phyloP scores from a whole-genome alignment of 371 early-diverging fungal genomes.

The Ecytonucleospora hepatopenaei region DNA sequence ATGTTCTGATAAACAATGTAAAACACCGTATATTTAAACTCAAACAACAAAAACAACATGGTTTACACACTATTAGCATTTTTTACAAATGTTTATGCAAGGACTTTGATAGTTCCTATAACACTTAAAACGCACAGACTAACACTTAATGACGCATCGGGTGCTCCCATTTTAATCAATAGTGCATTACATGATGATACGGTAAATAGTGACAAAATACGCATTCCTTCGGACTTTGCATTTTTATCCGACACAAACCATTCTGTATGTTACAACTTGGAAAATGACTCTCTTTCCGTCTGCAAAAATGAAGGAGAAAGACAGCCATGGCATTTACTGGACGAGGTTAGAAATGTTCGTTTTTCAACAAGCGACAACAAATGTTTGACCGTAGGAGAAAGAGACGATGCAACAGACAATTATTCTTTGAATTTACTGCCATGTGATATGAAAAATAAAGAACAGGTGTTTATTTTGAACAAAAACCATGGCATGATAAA shows the following conservation, averaged over 20 bases:
- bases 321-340: neutral
- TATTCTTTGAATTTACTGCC: neutral
- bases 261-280: neutral
- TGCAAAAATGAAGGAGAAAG: neutral
- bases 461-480: slow-evolving; percentile 1
- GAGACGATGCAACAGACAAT: neutral
- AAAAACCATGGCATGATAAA: neutral
- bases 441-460: neutral
- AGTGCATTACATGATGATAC: neutral
- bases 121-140: slow-evolving; percentile 8
- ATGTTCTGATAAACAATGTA: neutral
- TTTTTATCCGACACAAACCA: neutral
- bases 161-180: slow-evolving; percentile 1
- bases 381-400: neutral
- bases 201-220: neutral
- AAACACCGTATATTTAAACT: neutral
- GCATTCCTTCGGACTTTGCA: neutral
- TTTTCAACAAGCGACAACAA: neutral
- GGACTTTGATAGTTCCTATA: slow-evolving; percentile 10
- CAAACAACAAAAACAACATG: neutral
- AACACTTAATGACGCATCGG: neutral
- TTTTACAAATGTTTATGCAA: neutral
- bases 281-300: neutral
- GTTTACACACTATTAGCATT: neutral
- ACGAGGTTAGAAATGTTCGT: neutral